A percentile compares a stretch with the other conserved stretches of the same genome.
Conservation (phyloP, 2,329 filamentous ascomycete genomes). For the Scedosporium apiospermum region DNA sequence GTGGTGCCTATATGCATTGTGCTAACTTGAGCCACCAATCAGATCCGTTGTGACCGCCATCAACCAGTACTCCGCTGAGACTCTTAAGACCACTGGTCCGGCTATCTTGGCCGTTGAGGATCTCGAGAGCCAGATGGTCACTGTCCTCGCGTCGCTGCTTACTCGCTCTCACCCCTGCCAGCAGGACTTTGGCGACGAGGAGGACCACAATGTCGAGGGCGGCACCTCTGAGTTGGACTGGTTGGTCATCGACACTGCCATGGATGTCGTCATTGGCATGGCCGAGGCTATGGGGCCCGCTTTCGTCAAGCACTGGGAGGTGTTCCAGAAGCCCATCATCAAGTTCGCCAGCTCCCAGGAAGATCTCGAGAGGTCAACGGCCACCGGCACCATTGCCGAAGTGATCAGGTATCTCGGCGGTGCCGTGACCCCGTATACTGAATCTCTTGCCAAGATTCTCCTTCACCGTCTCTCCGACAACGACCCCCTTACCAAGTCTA, state of each 20-base stretch:
- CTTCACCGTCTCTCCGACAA: conserved; percentile 82
- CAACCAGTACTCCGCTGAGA: conserved; percentile 85
- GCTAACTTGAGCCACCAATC: conserved; percentile 30
- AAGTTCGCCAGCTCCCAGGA: conserved; percentile 83
- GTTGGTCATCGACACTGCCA: conserved; percentile 88
- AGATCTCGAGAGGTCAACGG: conserved; percentile 76
- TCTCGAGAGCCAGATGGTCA: conserved; percentile 60
- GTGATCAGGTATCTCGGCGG: conserved; percentile 75
- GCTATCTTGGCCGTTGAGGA: conserved; percentile 67
- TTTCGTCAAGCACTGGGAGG: conserved; percentile 87
- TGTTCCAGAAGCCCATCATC: conserved; percentile 86
- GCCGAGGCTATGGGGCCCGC: conserved; percentile 70
- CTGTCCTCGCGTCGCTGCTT: conserved; percentile 68
- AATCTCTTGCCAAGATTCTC: conserved; percentile 66
- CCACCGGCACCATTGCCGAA: conserved; percentile 87
- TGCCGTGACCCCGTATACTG: conserved; percentile 74
- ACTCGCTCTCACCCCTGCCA: conserved; percentile 90
- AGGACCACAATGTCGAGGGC: conserved; percentile 62
- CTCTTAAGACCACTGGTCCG: conserved; percentile 83
- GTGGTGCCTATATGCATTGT: conserved; percentile 8
- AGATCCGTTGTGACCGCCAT: conserved; percentile 89
- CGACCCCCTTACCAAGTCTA: conserved; percentile 86
- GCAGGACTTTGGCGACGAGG: conserved; percentile 74
- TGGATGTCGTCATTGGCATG: conserved; percentile 82
- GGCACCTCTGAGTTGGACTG: conserved; percentile 95